Evolutionary conservation across 495 filamentous ascomycete genomes (phyloP).

Genomic region (Barbatosphaeria neglecta): DNA sequence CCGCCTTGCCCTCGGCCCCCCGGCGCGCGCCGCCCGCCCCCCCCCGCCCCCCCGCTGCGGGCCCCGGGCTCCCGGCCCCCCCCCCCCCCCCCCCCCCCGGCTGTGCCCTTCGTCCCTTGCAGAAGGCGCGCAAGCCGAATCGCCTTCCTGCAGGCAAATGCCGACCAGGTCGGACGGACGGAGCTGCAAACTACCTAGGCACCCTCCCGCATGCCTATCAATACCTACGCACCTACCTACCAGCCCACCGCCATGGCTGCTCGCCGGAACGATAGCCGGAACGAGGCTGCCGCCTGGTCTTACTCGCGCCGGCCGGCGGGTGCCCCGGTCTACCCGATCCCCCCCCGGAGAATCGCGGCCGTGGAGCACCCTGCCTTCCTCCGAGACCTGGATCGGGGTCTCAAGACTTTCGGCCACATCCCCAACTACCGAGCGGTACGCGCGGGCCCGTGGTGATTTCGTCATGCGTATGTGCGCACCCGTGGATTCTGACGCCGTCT

Average conservation of each 20-base stretch:
- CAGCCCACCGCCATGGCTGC: no score
- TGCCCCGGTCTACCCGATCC: slow-evolving; percentile 41
- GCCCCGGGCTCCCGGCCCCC: slow-evolving; percentile 7
- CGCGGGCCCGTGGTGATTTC: slow-evolving; percentile 3
- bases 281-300: no score
- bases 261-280: no score
- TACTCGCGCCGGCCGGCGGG: no score
- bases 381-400: slow-evolving; percentile 66
- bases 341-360: slow-evolving; percentile 51
- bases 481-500: not conserved
- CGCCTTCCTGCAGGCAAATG: no score
- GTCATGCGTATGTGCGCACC: not conserved
- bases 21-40: not conserved
- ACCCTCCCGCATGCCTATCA: no score
- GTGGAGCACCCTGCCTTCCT: slow-evolving; percentile 85
- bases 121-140: no score
- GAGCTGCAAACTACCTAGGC: no score
- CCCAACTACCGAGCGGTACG: slow-evolving; percentile 54
- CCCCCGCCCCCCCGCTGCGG: slow-evolving; percentile 6
- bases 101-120: no score
- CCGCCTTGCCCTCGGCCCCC: no score
- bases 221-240: no score
- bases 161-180: no score
- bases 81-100: not conserved
- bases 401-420: slow-evolving; percentile 65